Conservation (phyloP, 176 grass and related monocot species). For the Carex pumila region DNA sequence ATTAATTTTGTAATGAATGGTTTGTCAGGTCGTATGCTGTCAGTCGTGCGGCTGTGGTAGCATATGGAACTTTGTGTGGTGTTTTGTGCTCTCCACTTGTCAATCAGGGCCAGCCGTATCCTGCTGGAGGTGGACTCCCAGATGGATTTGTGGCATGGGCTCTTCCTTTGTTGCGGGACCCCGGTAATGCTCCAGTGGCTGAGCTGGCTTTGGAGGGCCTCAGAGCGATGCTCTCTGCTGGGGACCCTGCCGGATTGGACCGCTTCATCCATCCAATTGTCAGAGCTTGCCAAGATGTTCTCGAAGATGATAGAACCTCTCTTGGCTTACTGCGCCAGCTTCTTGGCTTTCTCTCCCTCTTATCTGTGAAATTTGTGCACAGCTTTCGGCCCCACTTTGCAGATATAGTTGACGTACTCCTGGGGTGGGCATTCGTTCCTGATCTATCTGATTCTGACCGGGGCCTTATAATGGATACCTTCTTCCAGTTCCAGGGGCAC, state of each 20-base stretch:
- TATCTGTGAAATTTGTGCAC: constrained; percentile 66
- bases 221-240: constrained; percentile 52
- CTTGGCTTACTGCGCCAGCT: constrained; percentile 63
- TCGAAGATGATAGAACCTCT: constrained; percentile 86
- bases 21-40: constrained; percentile 65
- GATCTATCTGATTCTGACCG: constrained; percentile 68
- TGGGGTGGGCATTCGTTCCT: constrained; percentile 81
- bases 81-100: constrained; percentile 40
- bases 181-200: constrained; percentile 21
- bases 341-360: constrained; percentile 63
- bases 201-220: constrained; percentile 68
- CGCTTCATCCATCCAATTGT: constrained; percentile 70
- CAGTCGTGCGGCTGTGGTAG: constrained; percentile 55
- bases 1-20: constrained; percentile 7
- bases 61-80: constrained; percentile 73
- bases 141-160: constrained; percentile 83
- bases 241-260: constrained; percentile 50
- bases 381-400: constrained; percentile 82
- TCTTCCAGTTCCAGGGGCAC: constrained; percentile 81
- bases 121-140: constrained; percentile 47
- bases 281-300: constrained; percentile 63
- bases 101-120: constrained; percentile 31
- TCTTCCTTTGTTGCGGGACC: constrained; percentile 67
- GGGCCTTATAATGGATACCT: constrained; percentile 74
- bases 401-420: constrained; percentile 79